These are phyloP conservation scores for Pleurotus sapidus DNA, from an alignment of 768 basidiomycete genomes.

Conservation along the genomic window DNA sequence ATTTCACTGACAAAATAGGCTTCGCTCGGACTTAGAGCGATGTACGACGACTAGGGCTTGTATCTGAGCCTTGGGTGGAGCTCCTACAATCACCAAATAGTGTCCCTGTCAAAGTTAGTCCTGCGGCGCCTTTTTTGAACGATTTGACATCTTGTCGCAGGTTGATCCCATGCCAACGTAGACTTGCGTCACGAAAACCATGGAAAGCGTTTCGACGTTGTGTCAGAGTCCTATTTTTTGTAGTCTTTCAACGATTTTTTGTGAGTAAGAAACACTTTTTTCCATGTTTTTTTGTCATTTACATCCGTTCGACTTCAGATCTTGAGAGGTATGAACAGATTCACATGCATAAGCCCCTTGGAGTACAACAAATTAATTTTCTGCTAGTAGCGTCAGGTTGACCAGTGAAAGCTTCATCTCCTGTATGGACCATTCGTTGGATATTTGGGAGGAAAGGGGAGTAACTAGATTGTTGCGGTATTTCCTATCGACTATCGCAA, in stretches of 20 bases:
- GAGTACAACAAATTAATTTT: no score
- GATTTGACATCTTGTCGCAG: background rate
- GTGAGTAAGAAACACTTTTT: background rate
- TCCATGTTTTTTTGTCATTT: background rate
- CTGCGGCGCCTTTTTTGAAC: conserved; percentile 5
- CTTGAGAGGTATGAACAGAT: background rate
- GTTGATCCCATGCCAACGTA: background rate
- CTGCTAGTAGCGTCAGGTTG: no score
- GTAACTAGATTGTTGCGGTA: background rate
- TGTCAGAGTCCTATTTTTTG: no score
- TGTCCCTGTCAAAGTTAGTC: background rate
- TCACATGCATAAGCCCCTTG: background rate
- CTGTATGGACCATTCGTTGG: background rate
- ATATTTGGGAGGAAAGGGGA: background rate
- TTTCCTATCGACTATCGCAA: background rate
- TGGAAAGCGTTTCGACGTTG: background rate
- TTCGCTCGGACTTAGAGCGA: conserved; percentile 1
- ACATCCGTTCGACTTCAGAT: background rate
- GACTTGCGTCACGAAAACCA: background rate
- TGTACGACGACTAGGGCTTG: no score
- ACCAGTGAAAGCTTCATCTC: no score
- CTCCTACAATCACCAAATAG: no score
- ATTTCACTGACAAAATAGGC: background rate
- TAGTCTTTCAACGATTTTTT: background rate
- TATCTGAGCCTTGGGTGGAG: no score